Evolutionary conservation across 2,329 filamentous ascomycete species (phyloP), one percentile per base, ranked within the genome.

Genomic region (Nannizziopsis barbatae): DNA sequence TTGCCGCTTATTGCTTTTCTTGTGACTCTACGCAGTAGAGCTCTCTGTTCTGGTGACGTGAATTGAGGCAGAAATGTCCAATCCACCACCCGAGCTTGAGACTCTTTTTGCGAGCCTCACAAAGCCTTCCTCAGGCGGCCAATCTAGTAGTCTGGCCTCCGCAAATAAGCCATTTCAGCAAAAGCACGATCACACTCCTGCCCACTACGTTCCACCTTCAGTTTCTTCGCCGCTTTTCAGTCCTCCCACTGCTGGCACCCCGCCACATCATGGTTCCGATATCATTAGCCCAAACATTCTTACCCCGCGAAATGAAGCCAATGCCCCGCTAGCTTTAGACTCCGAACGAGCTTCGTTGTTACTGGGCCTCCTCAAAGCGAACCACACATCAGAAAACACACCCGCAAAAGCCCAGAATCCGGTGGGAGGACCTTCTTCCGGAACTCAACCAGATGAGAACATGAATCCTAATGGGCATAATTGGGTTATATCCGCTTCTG

Each of bases 361-460:
- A 55, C 71, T 84, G 51, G 83, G 76, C 58, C 64, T 84, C 52
- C 71, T 85, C 53, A 80, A 80, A 63, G 83, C 81, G 65, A 80
- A 76, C 55, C 65, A 71, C 35, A 53, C 66, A 44, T 30, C 45
- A 12, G 55, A 60, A 14, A 56, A 37, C 35, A 31, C 15, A 27
- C 32, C 49, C 9, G n/a, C 47, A 14, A 50, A 42, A 30, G 56
- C 58, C 47, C 55, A 60, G 45, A 49, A 40, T 11, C 15, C 36
- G 18, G 38, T 35, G 10, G 45, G 42, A 45, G 40, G 35, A 42
- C 39, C 36, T 20, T 48, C 41, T 11, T 20, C 22, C 22, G 12
- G 56, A 45, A 45, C 58, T 27, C 62, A 62, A 49, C 64, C 65
- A 42, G 60, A 57, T 48, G 41, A 56, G 20, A 55, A 55, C 31